Base-by-base conservation (phyloP, 495 filamentous ascomycete species). In the Acidiella bohemica region DNA sequence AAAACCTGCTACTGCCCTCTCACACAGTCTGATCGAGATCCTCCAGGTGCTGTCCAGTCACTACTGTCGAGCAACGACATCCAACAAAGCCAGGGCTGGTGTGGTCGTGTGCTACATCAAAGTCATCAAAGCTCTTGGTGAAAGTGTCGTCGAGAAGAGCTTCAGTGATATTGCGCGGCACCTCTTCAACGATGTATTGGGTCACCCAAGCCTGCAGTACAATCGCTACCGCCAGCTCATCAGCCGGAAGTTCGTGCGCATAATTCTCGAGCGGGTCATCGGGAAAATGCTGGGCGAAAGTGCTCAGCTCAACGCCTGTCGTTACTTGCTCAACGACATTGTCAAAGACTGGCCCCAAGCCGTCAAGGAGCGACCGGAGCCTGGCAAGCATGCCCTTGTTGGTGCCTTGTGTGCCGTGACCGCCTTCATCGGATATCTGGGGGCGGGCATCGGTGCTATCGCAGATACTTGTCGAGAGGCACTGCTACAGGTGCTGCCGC, bases 311-410 rank as follows among this genome's bases (percentile, higher is more conserved):
- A 76, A 75, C 50, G 86, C 84, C 22, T 81, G 85, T 5, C 84
- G 75, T 46, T 75, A 71, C 46, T 62, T 99, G 33, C 71, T 94
- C 51, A 95, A 93, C 54, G 76, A 83, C 44, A 68, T 93, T 31
- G 70, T 96, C 30, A 96, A 92, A 58, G 90, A 96, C 52, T 96
- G 90, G 36, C 92, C 90, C 2, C 84, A 93, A 55, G 81, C 81
- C 10, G 63, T 96, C 34, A 92, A 93, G 57, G 90, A 99, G 51
- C 75, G 80, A 32, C 75, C 84, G 0, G 88, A 95, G 50, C 90
- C 92, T 14, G 77, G 71, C 40, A 99, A 99, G 53, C 78, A 93
- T 52, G 77, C 80, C 1, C 57, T 99, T 27, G 76, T 78, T 21
- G 80, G 79, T 26, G 70, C 84, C 14, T 61, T 99, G 19, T 83